Evolutionary conservation across 2,329 filamentous ascomycete genomes (phyloP).

Genomic region (Botryotinia convoluta): DNA sequence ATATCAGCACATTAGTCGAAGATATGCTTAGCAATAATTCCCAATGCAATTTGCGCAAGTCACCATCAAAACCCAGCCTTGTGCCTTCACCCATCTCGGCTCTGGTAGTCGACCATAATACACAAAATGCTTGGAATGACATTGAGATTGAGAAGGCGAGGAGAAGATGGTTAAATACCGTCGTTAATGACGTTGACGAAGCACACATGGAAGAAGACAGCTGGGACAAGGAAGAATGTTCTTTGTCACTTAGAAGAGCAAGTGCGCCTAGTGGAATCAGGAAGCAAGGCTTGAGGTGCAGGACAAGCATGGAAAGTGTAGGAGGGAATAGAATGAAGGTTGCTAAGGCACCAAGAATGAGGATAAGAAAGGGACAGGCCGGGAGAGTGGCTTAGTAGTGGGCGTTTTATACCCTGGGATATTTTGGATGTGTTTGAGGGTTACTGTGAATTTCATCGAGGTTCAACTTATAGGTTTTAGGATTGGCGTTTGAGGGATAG

Average conservation of each 20-base stretch:
- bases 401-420: neutral
- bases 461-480: neutral
- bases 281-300: constrained; percentile 8
- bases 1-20: constrained; percentile 23
- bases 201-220: neutral
- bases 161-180: constrained; percentile 8
- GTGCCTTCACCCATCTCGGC: neutral
- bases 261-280: constrained; percentile 15
- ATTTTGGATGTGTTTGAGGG: neutral
- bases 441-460: neutral
- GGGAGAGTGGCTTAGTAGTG: neutral
- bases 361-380: neutral
- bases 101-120: neutral
- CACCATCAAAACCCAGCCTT: neutral
- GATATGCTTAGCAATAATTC: constrained; percentile 23
- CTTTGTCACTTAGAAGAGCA: constrained; percentile 11
- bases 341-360: constrained; percentile 10
- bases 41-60: constrained; percentile 20
- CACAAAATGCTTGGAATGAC: neutral
- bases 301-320: constrained; percentile 2
- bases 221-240: neutral
- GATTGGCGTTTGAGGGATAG: constrained; percentile 3
- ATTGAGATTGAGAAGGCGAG: neutral
- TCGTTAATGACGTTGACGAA: constrained; percentile 15
- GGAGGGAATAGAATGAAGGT: neutral